phyloP scores from a whole-genome alignment of 176 grass and related monocot species.

The Carex pumila region DNA sequence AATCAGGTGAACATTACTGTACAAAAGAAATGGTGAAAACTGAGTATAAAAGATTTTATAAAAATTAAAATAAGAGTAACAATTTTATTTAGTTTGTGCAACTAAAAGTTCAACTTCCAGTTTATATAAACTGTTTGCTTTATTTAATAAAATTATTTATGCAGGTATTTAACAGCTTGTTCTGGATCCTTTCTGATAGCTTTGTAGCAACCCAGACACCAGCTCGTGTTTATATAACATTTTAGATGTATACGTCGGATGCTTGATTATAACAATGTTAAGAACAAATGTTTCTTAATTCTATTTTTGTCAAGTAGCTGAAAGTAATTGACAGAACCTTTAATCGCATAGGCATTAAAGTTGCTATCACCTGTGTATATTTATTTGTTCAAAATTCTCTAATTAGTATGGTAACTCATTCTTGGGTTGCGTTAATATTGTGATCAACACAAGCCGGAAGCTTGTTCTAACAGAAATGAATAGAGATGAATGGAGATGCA shows the following conservation, averaged over 20 bases:
- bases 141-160: slow-evolving; percentile 12
- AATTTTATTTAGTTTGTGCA: neutral
- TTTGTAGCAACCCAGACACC: neutral
- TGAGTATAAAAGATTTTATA: neutral
- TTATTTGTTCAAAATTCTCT: neutral
- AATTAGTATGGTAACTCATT: neutral
- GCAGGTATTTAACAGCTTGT: slow-evolving; percentile 9
- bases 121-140: neutral
- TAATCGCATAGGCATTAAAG: neutral
- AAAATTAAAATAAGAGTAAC: neutral
- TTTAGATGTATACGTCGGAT: slow-evolving; percentile 5
- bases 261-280: slow-evolving; percentile 7
- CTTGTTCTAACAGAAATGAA: neutral
- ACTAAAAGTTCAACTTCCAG: neutral
- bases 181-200: neutral
- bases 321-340: neutral
- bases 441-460: neutral
- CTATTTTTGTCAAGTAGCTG: neutral
- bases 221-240: slow-evolving; percentile 19
- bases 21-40: neutral
- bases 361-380: neutral
- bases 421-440: neutral
- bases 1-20: neutral
- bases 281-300: neutral
- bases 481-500: no score